Evolutionary conservation across 768 basidiomycete species (phyloP).

Genomic region (Suillus lakei): DNA sequence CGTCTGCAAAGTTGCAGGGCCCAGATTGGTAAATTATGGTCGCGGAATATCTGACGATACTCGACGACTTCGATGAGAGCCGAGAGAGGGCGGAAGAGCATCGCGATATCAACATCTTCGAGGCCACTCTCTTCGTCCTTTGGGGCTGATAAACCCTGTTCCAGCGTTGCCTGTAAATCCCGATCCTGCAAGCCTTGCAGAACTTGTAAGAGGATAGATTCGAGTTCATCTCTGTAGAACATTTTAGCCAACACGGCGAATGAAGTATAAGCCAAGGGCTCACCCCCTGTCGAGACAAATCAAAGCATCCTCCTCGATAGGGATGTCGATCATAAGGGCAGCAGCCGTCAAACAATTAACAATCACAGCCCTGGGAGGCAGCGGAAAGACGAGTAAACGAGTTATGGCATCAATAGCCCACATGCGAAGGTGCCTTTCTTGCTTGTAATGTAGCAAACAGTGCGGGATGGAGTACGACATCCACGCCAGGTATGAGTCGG

Average conservation of each 20-base stretch:
- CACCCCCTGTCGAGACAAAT: constrained; percentile 5
- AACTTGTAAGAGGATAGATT: neutral
- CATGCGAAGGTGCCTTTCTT: constrained; percentile 1
- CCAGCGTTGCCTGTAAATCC: neutral
- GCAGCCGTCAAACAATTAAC: constrained; percentile 8
- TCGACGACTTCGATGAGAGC: constrained; percentile 4
- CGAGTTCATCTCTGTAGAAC: neutral
- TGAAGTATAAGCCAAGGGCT: neutral
- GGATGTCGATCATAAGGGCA: constrained; percentile 2
- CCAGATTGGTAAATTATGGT: neutral
- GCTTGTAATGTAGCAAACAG: constrained; percentile 4
- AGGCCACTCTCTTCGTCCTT: neutral
- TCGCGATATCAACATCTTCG: neutral
- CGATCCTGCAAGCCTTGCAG: neutral
- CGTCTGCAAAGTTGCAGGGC: constrained; percentile 5
- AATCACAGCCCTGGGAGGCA: neutral
- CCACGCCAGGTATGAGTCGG: constrained; percentile 8
- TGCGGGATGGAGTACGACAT: constrained; percentile 7
- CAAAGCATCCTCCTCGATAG: neutral
- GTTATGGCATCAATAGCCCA: constrained; percentile 9
- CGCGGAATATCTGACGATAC: neutral
- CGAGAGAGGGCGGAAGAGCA: neutral
- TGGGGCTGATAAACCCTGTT: neutral
- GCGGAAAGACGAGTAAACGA: constrained; percentile 2
- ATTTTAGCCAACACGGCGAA: neutral